Evolutionary conservation across 495 filamentous ascomycete genomes (phyloP).

Genomic region (Aspergillus taichungensis): DNA sequence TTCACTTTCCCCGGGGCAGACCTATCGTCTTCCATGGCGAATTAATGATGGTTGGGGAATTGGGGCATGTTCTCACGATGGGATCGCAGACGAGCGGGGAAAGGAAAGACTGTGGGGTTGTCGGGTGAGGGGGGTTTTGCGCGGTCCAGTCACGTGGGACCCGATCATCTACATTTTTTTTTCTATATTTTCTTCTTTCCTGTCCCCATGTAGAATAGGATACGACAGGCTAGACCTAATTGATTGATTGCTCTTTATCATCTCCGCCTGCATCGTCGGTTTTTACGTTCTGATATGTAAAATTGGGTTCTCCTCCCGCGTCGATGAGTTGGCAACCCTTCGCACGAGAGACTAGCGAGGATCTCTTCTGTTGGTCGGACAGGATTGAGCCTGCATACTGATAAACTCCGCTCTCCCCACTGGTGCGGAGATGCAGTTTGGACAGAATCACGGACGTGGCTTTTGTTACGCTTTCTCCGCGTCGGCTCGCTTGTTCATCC

Average conservation of each 20-base stretch:
- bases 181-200: background rate
- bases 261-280: too few relatives aligned
- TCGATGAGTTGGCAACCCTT: too few relatives aligned
- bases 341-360: too few relatives aligned
- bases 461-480: background rate
- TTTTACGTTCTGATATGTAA: too few relatives aligned
- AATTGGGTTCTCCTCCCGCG: too few relatives aligned
- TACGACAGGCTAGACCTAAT: too few relatives aligned
- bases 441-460: background rate
- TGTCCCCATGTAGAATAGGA: background rate
- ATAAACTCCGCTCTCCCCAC: slow-evolving; percentile 8
- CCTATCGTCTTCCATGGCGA: slow-evolving; percentile 40
- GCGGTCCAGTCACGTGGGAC: slow-evolving; percentile 25
- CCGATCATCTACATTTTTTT: background rate
- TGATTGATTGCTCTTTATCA: too few relatives aligned
- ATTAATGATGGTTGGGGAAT: slow-evolving; percentile 10
- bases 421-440: slow-evolving; percentile 12
- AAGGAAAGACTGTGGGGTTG: slow-evolving; percentile 35
- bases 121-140: slow-evolving; percentile 21
- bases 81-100: slow-evolving; percentile 21
- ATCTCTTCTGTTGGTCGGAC: background rate
- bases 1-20: slow-evolving; percentile 29
- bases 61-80: slow-evolving; percentile 16
- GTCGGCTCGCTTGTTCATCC: background rate
- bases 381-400: slow-evolving; percentile 1